A percentile compares a stretch with the other conserved stretches of the same genome.
These are phyloP conservation scores for Edaphochlamys debaryana DNA, from an alignment of 139 green algal genomes.

Conservation along the genomic window DNA sequence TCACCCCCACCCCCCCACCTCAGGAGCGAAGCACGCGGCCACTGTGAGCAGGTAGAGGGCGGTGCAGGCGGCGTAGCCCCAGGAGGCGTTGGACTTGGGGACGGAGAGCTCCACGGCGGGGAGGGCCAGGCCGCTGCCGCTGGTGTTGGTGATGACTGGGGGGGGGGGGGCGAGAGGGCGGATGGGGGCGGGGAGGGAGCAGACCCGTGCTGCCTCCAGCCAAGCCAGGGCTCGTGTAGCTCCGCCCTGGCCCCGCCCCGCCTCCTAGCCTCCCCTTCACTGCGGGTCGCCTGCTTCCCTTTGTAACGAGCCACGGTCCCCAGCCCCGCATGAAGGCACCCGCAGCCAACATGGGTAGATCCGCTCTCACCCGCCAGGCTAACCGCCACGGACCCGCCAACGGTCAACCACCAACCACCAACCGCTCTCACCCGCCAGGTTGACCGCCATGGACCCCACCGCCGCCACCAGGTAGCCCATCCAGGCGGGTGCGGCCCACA, in stretches of 20 bases:
- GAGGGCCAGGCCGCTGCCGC: background rate
- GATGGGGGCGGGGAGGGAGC: background rate
- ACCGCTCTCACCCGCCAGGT: constrained; percentile 16
- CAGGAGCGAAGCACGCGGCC: constrained; percentile 3
- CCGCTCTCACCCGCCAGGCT: no score
- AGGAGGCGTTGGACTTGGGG: background rate
- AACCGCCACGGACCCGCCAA: no score
- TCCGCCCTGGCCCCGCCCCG: no score
- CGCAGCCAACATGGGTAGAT: no score
- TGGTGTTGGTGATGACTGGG: constrained; percentile 7
- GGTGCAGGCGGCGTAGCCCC: constrained; percentile 24
- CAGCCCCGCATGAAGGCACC: no score
- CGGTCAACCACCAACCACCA: no score
- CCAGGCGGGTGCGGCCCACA: constrained; percentile 34
- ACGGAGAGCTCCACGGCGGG: background rate
- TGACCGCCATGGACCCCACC: constrained; percentile 15
- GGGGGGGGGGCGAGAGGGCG: background rate
- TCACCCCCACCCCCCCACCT: background rate
- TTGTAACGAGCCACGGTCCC: no score
- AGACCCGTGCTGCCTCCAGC: no score
- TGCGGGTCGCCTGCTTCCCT: no score
- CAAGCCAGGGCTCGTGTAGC: background rate
- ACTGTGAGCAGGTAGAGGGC: constrained; percentile 47
- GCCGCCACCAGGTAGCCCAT: constrained; percentile 25
- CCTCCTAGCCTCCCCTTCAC: no score